phyloP scores from a whole-genome alignment of 2,329 filamentous ascomycete genomes.

The Cylindrodendrum hubeiense region DNA sequence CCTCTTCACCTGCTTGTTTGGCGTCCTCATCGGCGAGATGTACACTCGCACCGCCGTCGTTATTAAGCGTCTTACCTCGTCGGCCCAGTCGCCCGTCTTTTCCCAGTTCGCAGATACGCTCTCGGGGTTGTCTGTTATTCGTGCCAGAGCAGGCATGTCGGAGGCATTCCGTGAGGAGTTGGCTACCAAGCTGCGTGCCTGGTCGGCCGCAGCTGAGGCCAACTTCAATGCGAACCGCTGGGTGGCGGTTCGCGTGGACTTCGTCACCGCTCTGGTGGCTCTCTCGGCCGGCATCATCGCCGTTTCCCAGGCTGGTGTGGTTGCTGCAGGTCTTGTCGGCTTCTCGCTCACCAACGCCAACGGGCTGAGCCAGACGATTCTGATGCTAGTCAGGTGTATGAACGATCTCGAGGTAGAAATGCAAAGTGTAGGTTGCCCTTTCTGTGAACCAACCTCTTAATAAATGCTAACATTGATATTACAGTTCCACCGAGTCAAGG shows the following conservation, averaged over 20 bases:
- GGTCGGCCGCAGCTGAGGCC: conserved; percentile 61
- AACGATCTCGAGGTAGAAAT: conserved; percentile 70
- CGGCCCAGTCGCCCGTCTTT: conserved; percentile 66
- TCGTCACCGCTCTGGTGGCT: conserved; percentile 65
- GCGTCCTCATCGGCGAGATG: conserved; percentile 61
- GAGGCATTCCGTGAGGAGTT: conserved; percentile 61
- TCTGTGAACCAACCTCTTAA: not conserved
- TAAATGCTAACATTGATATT: conserved; percentile 28
- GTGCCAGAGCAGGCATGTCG: conserved; percentile 62
- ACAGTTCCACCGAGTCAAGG: conserved; percentile 62
- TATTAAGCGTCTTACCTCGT: conserved; percentile 59
- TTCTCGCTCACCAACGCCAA: conserved; percentile 69
- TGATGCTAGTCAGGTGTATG: conserved; percentile 64
- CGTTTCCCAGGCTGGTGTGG: conserved; percentile 58
- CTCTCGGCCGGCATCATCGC: conserved; percentile 66
- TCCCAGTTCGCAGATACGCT: conserved; percentile 68
- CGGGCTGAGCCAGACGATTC: conserved; percentile 64
- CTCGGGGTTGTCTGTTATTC: conserved; percentile 63
- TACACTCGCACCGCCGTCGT: conserved; percentile 63
- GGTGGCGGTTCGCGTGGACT: conserved; percentile 67
- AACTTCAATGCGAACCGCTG: conserved; percentile 69
- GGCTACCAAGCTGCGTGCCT: conserved; percentile 62
- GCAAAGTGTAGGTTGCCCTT: conserved; percentile 60
- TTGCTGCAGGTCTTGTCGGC: conserved; percentile 66
- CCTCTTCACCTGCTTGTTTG: conserved; percentile 58